These are phyloP conservation scores for Neurospora sp. DNA, from an alignment of 495 filamentous ascomycete species.

Conservation along the genomic window DNA sequence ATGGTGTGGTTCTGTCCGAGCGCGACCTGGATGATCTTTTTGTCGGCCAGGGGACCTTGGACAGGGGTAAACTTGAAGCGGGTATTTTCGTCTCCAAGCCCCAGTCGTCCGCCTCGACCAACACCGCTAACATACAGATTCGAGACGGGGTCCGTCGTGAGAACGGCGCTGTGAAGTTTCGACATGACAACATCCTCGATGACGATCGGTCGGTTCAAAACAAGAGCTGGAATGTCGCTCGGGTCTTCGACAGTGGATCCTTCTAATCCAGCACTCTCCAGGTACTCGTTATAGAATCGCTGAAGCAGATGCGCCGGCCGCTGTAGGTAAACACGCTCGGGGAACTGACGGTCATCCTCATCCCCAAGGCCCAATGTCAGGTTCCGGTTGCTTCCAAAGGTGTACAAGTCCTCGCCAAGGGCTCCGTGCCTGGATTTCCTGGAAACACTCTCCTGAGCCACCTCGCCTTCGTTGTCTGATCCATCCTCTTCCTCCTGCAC, in stretches of 20 bases:
- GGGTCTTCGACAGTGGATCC: conserved; percentile 23
- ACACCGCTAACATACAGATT: conserved; percentile 93
- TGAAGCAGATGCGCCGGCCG: conserved; percentile 72
- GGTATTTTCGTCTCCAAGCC: conserved; percentile 81
- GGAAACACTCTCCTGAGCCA: conserved; percentile 8
- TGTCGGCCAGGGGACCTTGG: conserved; percentile 59
- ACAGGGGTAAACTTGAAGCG: conserved; percentile 75
- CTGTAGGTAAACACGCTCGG: conserved; percentile 67
- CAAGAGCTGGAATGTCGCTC: conserved; percentile 52
- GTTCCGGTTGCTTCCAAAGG: conserved; percentile 94
- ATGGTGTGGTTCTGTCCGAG: conserved; percentile 88
- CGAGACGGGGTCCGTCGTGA: conserved; percentile 81
- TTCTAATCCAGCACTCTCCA: conserved; percentile 26
- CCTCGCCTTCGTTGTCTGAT: conserved; percentile 29
- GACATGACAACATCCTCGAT: conserved; percentile 74
- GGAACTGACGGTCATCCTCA: conserved; percentile 86
- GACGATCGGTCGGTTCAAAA: conserved; percentile 57
- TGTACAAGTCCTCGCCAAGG: conserved; percentile 74
- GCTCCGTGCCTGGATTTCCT: background rate
- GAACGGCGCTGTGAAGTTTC: conserved; percentile 82
- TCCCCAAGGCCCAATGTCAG: conserved; percentile 84
- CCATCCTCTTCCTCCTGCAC: conserved; percentile 23
- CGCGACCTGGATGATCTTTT: conserved; percentile 59
- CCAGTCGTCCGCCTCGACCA: conserved; percentile 81
- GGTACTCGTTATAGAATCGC: conserved; percentile 54